phyloP scores from a whole-genome alignment of 116 monocot genomes.

The Dioscorea cayenensis region DNA sequence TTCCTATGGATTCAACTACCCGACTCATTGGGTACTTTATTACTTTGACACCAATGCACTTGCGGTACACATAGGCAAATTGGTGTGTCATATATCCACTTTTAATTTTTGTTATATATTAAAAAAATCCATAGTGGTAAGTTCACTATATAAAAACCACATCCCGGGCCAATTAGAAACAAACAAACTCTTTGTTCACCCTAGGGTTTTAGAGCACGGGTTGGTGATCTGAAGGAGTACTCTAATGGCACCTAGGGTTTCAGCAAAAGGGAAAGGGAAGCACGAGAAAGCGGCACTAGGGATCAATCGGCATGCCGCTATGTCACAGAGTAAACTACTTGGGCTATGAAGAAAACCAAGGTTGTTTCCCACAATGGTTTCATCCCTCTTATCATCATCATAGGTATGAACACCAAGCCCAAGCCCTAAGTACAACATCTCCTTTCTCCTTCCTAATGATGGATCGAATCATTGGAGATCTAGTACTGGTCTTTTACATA shows the following conservation, averaged over 20 bases:
- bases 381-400: slow-evolving; percentile 56
- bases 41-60: too few species aligned
- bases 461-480: background rate
- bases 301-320: background rate
- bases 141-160: too few species aligned
- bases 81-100: too few species aligned
- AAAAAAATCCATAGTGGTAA: too few species aligned
- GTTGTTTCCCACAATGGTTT: slow-evolving; percentile 42
- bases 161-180: too few species aligned
- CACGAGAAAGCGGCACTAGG: background rate
- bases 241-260: slow-evolving; percentile 29
- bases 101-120: too few species aligned
- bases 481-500: background rate
- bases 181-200: background rate
- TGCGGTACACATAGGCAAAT: too few species aligned
- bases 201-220: background rate
- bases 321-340: slow-evolving; percentile 51
- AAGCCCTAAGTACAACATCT: slow-evolving; percentile 56
- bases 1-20: too few species aligned
- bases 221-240: background rate
- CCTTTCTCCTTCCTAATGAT: slow-evolving; percentile 43
- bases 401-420: slow-evolving; percentile 79
- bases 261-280: slow-evolving; percentile 36
- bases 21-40: too few species aligned
- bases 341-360: slow-evolving; percentile 55